A percentile compares a stretch with the other conserved stretches of the same genome.
Evolutionary conservation across 345 rosid genomes (phyloP).

Genomic region (Corchorus capsularis): DNA sequence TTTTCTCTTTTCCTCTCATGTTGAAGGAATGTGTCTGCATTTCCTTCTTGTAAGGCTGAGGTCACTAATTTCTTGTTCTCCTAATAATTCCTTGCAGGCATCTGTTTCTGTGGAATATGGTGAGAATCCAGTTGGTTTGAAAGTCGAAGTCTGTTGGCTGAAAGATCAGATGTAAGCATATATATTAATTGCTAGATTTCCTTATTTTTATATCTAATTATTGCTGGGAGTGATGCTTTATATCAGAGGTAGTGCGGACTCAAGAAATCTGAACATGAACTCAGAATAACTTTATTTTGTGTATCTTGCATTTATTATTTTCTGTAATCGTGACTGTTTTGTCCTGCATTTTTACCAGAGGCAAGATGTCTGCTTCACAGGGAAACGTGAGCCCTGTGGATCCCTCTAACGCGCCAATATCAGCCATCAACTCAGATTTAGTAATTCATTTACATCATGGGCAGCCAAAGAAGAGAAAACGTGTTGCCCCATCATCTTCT

Average conservation of each 20-base stretch:
- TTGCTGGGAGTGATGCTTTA: not conserved
- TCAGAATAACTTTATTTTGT: no score
- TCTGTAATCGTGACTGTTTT: no score
- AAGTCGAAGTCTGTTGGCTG: conserved; percentile 87
- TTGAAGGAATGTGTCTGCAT: not conserved
- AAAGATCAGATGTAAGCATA: conserved; percentile 57
- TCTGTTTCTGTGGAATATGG: conserved; percentile 45
- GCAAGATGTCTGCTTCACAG: no score
- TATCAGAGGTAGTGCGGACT: no score
- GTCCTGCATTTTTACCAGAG: no score
- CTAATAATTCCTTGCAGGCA: conserved; percentile 41
- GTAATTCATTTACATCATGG: conserved; percentile 22
- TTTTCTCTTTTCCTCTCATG: not conserved
- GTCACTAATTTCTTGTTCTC: conserved; percentile 21
- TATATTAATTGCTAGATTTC: not conserved
- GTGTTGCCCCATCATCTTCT: conserved; percentile 4
- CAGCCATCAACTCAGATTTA: conserved; percentile 37
- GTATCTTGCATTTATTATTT: no score
- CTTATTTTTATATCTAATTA: not conserved
- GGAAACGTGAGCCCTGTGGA: conserved; percentile 7
- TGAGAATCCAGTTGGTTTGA: conserved; percentile 61
- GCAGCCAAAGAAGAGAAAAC: conserved; percentile 27
- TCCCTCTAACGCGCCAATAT: conserved; percentile 26
- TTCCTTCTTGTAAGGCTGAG: not conserved
- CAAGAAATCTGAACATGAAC: no score